Base-by-base conservation (phyloP, 805 yeast genomes). In the Kuraishia hungarica region DNA sequence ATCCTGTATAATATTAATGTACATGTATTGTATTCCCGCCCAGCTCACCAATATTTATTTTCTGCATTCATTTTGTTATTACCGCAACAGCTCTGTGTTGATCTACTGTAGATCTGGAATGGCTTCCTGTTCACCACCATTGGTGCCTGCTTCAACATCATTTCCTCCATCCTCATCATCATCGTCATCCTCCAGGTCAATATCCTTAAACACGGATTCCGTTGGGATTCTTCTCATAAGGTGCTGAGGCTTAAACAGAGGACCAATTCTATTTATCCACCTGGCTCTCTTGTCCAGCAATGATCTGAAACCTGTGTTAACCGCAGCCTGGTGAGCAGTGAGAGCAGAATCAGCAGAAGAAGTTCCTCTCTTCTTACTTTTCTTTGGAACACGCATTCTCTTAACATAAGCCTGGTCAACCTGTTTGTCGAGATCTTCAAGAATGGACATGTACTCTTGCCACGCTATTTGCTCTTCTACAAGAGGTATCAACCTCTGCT, bases 351-450 rank as follows among this genome's bases (percentile, higher is more conserved):
- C 50, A 13, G 47, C 26, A 26, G 28, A 21, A 7, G 39, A 35
- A 17, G 60, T 47, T 23, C 70, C 73, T 59, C 74, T 73, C 71
- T 84, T 85, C 71, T 83, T 83, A 61, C 81, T 75, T 65, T 81
- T 82, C 63, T 79, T 87, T 55, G 90, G 84, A 7, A 84, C 89
- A 62, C 91, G 83, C 55, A 87, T 79, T 57, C 97, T 76, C 68
- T 91, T 87, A 59, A 87, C 72, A 66, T 92, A 94, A 21, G 96
- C 92, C 68, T 89, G 97, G 67, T 94, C 99, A 43, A 94, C 92
- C 70, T 94, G 99, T 67, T 93, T 94, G 68, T 94, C 97, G 61
- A 94, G 75, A 66, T 94, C 98, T 56, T 94, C 98, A 57, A 91
- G 70, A 54, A 94, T 92, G 13, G 93, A 87, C 56, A 85, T 76